Conservation (phyloP, 2,329 filamentous ascomycete genomes). For the Diaporthe longicolla region DNA sequence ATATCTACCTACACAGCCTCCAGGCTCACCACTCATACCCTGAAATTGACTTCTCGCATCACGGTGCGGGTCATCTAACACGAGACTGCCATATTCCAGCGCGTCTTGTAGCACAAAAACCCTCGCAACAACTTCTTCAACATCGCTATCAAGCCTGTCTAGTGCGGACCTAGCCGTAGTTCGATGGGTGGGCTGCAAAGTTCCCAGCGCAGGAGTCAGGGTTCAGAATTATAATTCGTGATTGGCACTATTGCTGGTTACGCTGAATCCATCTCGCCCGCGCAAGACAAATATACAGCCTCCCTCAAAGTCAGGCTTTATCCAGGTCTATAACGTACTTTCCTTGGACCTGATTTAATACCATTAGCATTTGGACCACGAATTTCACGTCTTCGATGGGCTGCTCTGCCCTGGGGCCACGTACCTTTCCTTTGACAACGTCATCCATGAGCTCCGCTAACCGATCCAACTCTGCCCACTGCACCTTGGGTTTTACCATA, state of each 20-base stretch:
- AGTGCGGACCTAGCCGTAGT: neutral
- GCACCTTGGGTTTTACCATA: slow-evolving; percentile 50
- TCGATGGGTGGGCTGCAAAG: neutral
- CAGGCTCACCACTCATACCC: too few relatives aligned
- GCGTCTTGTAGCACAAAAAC: too few relatives aligned
- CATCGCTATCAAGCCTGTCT: too few relatives aligned
- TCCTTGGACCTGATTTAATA: slow-evolving; percentile 29
- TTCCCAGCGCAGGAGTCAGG: neutral
- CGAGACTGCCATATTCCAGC: too few relatives aligned
- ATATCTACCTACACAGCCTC: too few relatives aligned
- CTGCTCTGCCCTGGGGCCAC: neutral
- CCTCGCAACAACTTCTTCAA: too few relatives aligned
- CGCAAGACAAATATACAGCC: neutral
- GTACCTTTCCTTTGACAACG: slow-evolving; percentile 41
- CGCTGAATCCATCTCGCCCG: neutral
- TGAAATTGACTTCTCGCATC: too few relatives aligned
- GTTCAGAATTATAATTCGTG: neutral
- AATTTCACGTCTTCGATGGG: neutral
- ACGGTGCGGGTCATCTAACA: too few relatives aligned
- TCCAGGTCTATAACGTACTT: slow-evolving; percentile 41
- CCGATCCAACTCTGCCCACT: slow-evolving; percentile 46
- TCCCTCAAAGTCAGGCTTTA: slow-evolving; percentile 4
- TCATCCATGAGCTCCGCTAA: slow-evolving; percentile 45
- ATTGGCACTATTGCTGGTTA: neutral
- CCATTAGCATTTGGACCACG: neutral